phyloP scores from a whole-genome alignment of 768 basidiomycete genomes.

The Neoboletus magnificus region DNA sequence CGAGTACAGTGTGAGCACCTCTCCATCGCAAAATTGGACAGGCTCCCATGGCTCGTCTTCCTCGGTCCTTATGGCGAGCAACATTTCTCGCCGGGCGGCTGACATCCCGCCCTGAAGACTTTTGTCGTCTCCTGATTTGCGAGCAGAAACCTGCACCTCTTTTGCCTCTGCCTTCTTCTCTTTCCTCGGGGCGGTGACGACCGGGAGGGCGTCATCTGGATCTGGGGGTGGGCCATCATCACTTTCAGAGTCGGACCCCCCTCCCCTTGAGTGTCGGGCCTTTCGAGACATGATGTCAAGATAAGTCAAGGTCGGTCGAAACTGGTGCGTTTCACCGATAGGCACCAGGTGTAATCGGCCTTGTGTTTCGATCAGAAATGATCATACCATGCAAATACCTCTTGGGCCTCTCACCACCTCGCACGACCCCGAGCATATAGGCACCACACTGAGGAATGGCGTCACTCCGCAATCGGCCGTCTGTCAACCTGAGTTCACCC shows the following conservation, averaged over 20 bases:
- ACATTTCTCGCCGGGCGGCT: constrained; percentile 69
- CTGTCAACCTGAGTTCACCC: constrained; percentile 59
- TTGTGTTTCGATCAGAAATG: constrained; percentile 28
- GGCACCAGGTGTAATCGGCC: constrained; percentile 77
- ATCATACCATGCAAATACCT: not conserved
- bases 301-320: constrained; percentile 80
- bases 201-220: constrained; percentile 62
- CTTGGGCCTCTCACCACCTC: constrained; percentile 51
- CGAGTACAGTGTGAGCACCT: constrained; percentile 43
- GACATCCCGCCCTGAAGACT: constrained; percentile 65
- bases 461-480: constrained; percentile 74
- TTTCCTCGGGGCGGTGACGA: constrained; percentile 43
- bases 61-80: constrained; percentile 66
- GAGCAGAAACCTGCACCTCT: constrained; percentile 75
- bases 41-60: constrained; percentile 78
- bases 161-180: constrained; percentile 64
- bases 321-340: constrained; percentile 73
- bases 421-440: constrained; percentile 75
- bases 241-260: constrained; percentile 62
- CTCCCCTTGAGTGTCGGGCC: constrained; percentile 46
- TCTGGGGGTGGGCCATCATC: constrained; percentile 80
- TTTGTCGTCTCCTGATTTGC: constrained; percentile 63
- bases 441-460: constrained; percentile 58
- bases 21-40: constrained; percentile 60
- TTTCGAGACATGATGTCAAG: constrained; percentile 71